Evolutionary conservation across 2,329 filamentous ascomycete species (phyloP).

Genomic region (Aspergillus amoenus): DNA sequence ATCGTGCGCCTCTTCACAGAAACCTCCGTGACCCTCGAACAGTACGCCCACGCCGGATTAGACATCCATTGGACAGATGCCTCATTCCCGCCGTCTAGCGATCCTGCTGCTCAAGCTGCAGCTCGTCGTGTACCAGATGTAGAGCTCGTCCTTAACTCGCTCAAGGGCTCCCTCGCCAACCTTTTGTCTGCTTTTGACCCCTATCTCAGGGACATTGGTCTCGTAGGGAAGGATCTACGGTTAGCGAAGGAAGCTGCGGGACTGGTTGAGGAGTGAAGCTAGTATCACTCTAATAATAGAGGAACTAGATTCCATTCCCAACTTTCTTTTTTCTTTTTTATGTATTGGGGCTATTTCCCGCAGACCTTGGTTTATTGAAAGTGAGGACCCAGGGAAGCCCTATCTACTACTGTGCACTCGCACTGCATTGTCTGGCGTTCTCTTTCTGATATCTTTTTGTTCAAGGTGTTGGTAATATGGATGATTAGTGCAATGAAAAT

Average conservation of each 20-base stretch:
- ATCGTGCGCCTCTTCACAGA: constrained; percentile 72
- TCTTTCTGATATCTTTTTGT: not conserved
- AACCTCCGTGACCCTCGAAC: constrained; percentile 68
- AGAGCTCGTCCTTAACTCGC: constrained; percentile 63
- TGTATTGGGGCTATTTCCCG: not conserved
- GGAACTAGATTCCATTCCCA: not conserved
- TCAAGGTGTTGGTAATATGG: not conserved
- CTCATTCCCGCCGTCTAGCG: constrained; percentile 47
- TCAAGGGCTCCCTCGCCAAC: constrained; percentile 65
- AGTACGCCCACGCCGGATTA: constrained; percentile 54
- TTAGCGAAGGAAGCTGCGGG: constrained; percentile 66
- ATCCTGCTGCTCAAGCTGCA: constrained; percentile 30
- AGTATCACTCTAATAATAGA: not conserved
- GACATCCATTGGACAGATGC: constrained; percentile 79
- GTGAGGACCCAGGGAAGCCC: not conserved
- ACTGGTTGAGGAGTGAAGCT: constrained; percentile 21
- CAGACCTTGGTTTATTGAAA: not conserved
- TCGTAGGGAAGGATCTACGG: constrained; percentile 70
- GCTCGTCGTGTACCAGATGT: constrained; percentile 59
- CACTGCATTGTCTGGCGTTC: constrained; percentile 16
- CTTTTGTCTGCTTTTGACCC: constrained; percentile 71
- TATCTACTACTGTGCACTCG: not conserved
- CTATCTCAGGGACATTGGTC: constrained; percentile 68
- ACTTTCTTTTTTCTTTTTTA: not conserved
- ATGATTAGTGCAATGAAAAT: not conserved